Evolutionary conservation across 202 grass and related monocot species (phyloP), one percentile per base, ranked within the genome.

Genomic region (Elaeis oleifera): DNA sequence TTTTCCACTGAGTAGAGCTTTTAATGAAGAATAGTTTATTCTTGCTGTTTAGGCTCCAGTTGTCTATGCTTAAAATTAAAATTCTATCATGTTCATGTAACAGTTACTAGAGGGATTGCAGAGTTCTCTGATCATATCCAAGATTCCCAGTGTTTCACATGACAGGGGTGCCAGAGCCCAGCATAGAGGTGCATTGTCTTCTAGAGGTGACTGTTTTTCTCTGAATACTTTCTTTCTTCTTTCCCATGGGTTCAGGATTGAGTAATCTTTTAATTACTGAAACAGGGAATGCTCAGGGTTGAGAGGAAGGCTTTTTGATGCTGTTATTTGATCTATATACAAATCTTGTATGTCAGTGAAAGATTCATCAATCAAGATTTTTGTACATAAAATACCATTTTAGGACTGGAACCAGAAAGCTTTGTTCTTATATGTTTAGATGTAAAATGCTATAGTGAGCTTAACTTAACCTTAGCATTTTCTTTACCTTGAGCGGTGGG

Each of bases 101-200:
- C 74, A 99, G 95, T 85, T 99, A 70, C 56, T 99, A 4, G 95
- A 99, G 72, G 95, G 95, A 23, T 66, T 99, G 69, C 95, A 99
- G 68, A 99, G 95, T 78, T 89, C 95, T 60, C 83, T 99, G 61
- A 69, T 85, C 49, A 60, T 87, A 67, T 75, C 95, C 53, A 99
- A 99, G 74, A 80, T 84, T 77, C 67, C 83, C 29, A 76, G 60
- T 18, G 18, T 73, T 63, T 53, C 70, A 55, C 59, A 73, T 18
- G 89, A 99, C 18, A 99, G 89, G 55, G 80, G 74, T 68, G 67
- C 78, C 17, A 89, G 78, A 76, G 73, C 71, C n/a, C 70, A 68
- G 48, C 77, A 54, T 53, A 82, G 71, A 79, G 75, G 80, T 84
- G 55, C 69, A 28, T 53, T 57, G 14, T 22, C 82, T 32, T 84